Percentiles rank a stretch among this genome's conserved stretches.
Conservation (phyloP, 2,329 filamentous ascomycete genomes). For the Neofusicoccum parvum region DNA sequence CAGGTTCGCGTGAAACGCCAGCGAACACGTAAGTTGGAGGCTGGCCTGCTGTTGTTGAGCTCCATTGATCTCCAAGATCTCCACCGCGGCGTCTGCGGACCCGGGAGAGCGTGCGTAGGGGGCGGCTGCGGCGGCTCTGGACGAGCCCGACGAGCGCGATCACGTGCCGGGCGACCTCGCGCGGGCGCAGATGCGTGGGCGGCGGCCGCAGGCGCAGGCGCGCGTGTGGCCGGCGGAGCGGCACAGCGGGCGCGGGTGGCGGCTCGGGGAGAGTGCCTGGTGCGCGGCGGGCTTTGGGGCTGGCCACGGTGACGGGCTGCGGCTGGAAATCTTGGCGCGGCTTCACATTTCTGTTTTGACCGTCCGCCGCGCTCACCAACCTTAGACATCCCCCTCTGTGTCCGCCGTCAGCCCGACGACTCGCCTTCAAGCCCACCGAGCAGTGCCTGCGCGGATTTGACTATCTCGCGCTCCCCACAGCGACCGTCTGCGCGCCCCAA, state of each 20-base stretch:
- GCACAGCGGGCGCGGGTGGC: not conserved
- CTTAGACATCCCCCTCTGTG: conserved; percentile 19
- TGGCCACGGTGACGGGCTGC: not conserved
- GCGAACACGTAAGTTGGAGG: not conserved
- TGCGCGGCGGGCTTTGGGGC: not conserved
- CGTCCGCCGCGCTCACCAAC: not conserved
- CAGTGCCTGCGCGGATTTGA: conserved; percentile 23
- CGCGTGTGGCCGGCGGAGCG: not conserved
- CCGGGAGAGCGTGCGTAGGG: not conserved
- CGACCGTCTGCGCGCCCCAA: conserved; percentile 18
- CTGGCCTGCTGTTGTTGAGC: not conserved
- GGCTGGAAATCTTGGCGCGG: conserved; percentile 15
- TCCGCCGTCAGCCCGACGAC: conserved; percentile 20
- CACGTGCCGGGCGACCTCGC: not conserved
- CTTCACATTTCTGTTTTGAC: conserved; percentile 16
- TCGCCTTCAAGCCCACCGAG: conserved; percentile 22
- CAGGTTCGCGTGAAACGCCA: not conserved
- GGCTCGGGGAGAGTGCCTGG: not conserved
- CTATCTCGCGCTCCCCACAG: conserved; percentile 22
- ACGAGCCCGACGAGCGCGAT: not conserved
- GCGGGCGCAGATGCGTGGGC: too few relatives aligned
- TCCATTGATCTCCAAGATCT: not conserved
- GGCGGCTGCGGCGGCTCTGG: not conserved
- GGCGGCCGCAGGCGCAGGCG: not conserved
- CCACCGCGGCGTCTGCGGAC: not conserved